Conservation (phyloP, 495 filamentous ascomycete species). For the Glutinoglossum americanum region DNA sequence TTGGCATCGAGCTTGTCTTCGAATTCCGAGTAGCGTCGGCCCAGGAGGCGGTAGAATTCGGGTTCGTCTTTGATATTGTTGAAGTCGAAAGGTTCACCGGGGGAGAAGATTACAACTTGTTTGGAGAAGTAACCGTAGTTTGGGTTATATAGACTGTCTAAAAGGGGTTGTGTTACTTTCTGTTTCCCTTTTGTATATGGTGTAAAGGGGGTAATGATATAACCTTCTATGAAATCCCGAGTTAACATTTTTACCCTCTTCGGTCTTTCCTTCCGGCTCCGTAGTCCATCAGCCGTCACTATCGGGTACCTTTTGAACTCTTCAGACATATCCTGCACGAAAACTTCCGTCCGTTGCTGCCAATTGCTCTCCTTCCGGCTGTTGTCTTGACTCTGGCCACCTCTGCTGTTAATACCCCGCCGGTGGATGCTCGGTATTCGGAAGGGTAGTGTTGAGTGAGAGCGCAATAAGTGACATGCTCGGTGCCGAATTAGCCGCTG, state of each 20-base stretch:
- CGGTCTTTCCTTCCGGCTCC: conserved; percentile 49
- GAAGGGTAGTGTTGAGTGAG: conserved; percentile 20
- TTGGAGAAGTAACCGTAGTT: conserved; percentile 97
- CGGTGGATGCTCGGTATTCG: conserved; percentile 12
- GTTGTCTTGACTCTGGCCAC: conserved; percentile 9
- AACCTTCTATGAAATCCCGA: conserved; percentile 93
- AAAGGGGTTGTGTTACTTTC: not conserved
- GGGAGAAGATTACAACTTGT: conserved; percentile 87
- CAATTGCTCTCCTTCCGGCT: conserved; percentile 33
- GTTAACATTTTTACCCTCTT: conserved; percentile 87
- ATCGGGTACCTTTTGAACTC: conserved; percentile 64
- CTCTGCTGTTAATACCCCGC: conserved; percentile 6
- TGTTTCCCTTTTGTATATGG: not conserved
- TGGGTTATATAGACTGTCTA: conserved; percentile 93
- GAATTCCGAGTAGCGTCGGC: conserved; percentile 65
- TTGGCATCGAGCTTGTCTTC: conserved; percentile 66
- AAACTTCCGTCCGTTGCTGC: conserved; percentile 55
- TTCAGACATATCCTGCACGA: conserved; percentile 47
- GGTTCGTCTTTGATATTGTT: conserved; percentile 55
- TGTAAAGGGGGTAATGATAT: conserved; percentile 3
- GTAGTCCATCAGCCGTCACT: conserved; percentile 62
- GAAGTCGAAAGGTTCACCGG: conserved; percentile 87
- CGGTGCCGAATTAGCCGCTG: conserved; percentile 58
- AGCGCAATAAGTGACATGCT: conserved; percentile 38
- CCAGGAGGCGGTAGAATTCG: conserved; percentile 55